Evolutionary conservation across 2,329 filamentous ascomycete species (phyloP).

Genomic region (Fusarium pseudocircinatum): DNA sequence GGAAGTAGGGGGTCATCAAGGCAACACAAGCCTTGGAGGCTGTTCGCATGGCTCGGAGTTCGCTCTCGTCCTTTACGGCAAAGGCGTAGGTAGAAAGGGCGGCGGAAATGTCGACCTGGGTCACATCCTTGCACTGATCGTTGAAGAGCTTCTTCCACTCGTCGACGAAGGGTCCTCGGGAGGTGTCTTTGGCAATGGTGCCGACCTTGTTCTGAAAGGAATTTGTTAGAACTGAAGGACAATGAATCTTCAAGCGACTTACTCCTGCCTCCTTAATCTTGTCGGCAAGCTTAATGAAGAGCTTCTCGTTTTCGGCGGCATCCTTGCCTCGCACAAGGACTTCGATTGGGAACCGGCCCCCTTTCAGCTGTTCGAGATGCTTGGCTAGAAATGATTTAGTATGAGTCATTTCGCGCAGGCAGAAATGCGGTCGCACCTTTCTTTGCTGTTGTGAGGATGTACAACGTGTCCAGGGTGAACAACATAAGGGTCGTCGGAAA

Average conservation of each 20-base stretch:
- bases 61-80: conserved; percentile 93
- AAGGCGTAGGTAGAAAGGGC: conserved; percentile 87
- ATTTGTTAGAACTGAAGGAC: conserved; percentile 21
- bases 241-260: conserved; percentile 51
- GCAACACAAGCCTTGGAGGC: conserved; percentile 94
- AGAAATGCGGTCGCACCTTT: conserved; percentile 72
- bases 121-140: conserved; percentile 83
- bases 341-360: conserved; percentile 91
- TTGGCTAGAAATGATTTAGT: conserved; percentile 70
- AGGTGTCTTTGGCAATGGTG: conserved; percentile 82
- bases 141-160: conserved; percentile 91
- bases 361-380: conserved; percentile 90
- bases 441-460: conserved; percentile 95
- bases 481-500: conserved; percentile 96
- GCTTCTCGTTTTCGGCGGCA: conserved; percentile 87
- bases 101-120: conserved; percentile 85
- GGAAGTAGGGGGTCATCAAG: conserved; percentile 94
- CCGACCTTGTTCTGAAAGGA: conserved; percentile 83
- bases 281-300: conserved; percentile 84
- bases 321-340: conserved; percentile 93
- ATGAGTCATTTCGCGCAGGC: conserved; percentile 11
- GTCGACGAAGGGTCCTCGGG: conserved; percentile 88
- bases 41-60: conserved; percentile 92
- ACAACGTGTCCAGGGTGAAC: conserved; percentile 86
- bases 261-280: conserved; percentile 89